Base-by-base conservation (phyloP, 371 early-diverging fungal species). In the Choanephora cucurbitarum region DNA sequence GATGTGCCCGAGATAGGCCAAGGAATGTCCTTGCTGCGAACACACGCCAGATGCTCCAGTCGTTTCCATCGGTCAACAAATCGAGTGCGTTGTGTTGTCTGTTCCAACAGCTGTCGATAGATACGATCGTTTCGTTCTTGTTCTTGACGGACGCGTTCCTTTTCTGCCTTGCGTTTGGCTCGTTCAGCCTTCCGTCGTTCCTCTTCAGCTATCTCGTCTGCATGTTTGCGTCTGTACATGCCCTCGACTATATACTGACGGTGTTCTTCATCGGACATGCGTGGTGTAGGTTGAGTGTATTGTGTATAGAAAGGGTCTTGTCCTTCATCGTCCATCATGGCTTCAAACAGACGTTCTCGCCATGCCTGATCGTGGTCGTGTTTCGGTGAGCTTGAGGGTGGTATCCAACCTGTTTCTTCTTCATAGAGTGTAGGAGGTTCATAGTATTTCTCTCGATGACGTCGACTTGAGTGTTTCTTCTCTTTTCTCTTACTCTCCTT, bases 271-370 rank as follows among this genome's bases (percentile, higher is more conserved):
- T 79, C 75, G 2, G 69, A 64, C 79, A 79, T 73, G 3, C 46
- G 21, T 11, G 39, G 44, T 2, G 37, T 44, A 10, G 57, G 40
- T 37, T 43, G 24, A 3, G 11, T 28, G n/a, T 23, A 33, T 8
- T 33, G 14, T 6, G 62, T 40, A 31, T 70, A 77, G 50, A 67
- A 71, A 10, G 70, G 58, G 57, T 77, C 75, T 46, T 65, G 64
- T 2, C 72, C 73, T 57, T 79, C 79, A 44, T 79, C 79, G 0
- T 73, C 72, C 39, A 64, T 64, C 79, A 79, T 79, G 37, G 73
- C 79, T 21, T 69, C 64, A 45, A 79, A 79, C n/a, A 79, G 33
- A 19, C 57, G 58, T 28, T 69, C 69, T 41, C 62, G 57, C 79
- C 79, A 79, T 1, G 34, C 45, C 32, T 72, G 65, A 15, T 56